These are phyloP conservation scores for Diversispora eburnea DNA, from an alignment of 192 early-diverging fungal genomes.

Conservation along the genomic window DNA sequence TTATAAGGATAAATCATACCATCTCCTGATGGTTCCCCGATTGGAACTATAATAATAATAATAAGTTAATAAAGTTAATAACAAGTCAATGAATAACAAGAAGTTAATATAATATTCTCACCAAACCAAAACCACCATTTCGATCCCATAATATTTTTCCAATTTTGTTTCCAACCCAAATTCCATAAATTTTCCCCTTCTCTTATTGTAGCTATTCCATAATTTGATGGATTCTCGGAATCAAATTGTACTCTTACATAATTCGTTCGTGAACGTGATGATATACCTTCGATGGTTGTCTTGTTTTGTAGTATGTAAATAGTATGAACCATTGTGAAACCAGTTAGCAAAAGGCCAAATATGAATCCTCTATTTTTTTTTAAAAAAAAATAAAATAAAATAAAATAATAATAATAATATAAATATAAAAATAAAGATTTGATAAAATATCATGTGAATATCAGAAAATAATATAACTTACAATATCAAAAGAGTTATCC, in stretches of 20 bases:
- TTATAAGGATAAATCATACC: not conserved
- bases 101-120: not conserved
- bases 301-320: conserved; percentile 45
- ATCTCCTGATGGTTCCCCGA: not conserved
- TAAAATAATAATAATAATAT: not conserved
- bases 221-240: conserved; percentile 24
- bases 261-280: conserved; percentile 4
- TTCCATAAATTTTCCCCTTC: conserved; percentile 44
- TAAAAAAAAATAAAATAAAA: not conserved
- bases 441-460: too few relatives aligned
- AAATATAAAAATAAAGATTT: not conserved
- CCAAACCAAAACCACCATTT: conserved; percentile 48
- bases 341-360: conserved; percentile 45
- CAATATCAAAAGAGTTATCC: conserved; percentile 15
- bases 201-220: conserved; percentile 33
- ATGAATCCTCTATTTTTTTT: conserved; percentile 25
- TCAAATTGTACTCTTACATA: conserved; percentile 26
- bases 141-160: conserved; percentile 48
- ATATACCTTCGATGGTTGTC: conserved; percentile 49
- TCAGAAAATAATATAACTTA: not conserved
- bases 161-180: conserved; percentile 42
- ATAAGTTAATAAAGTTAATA: not conserved
- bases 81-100: not conserved
- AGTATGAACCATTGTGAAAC: conserved; percentile 51
- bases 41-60: not conserved